These are phyloP conservation scores for Cetraspora pellucida DNA, from an alignment of 192 early-diverging fungal species.

Conservation along the genomic window DNA sequence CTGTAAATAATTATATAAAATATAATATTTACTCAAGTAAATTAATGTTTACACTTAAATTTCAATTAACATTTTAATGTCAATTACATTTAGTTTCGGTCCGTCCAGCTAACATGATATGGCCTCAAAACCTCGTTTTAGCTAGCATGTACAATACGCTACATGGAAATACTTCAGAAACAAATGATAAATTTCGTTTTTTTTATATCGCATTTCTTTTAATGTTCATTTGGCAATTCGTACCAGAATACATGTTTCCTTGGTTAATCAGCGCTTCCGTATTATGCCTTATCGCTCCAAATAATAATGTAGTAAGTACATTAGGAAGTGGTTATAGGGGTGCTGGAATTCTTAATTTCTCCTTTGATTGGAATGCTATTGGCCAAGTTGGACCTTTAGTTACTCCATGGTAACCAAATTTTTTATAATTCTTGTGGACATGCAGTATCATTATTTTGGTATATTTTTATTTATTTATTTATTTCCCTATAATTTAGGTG, in stretches of 20 bases:
- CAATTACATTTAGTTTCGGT: not conserved
- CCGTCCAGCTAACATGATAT: constrained; percentile 40
- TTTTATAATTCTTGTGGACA: too few species aligned
- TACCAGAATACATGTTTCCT: constrained; percentile 42
- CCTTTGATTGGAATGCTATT: constrained; percentile 76
- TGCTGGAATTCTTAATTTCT: constrained; percentile 69
- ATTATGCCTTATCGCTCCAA: constrained; percentile 41
- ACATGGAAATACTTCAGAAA: constrained; percentile 28
- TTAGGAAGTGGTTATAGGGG: constrained; percentile 59
- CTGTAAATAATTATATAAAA: too few species aligned
- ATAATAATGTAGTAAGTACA: constrained; percentile 35
- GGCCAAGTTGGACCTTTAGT: constrained; percentile 53
- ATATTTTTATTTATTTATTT: not conserved
- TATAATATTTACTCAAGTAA: not conserved
- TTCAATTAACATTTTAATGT: too few species aligned
- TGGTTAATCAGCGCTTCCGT: constrained; percentile 40
- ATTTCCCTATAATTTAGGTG: constrained; percentile 39
- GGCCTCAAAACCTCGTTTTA: constrained; percentile 75
- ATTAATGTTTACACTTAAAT: too few species aligned
- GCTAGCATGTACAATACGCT: constrained; percentile 53
- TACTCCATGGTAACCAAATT: constrained; percentile 75
- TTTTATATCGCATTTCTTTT: constrained; percentile 47
- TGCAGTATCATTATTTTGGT: constrained; percentile 15
- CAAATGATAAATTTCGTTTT: constrained; percentile 34
- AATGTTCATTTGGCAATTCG: constrained; percentile 57